These are phyloP conservation scores for Melaleuca quinquenervia DNA, from an alignment of 345 rosid genomes.

Conservation along the genomic window DNA sequence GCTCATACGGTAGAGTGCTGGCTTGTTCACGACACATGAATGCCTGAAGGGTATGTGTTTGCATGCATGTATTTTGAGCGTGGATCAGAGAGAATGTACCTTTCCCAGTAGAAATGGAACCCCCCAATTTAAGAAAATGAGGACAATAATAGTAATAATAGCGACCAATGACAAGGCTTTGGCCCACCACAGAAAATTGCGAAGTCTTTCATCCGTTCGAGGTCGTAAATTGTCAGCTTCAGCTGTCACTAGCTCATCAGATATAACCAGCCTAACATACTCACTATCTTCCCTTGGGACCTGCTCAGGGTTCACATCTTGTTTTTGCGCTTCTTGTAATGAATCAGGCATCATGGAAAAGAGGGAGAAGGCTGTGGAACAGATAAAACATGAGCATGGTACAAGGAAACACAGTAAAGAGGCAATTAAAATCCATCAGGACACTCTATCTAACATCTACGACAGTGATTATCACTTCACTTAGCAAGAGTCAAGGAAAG, in stretches of 20 bases:
- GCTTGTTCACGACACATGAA: not conserved
- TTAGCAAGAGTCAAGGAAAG: not conserved
- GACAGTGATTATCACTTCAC: not conserved
- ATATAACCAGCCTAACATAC: conserved; percentile 58
- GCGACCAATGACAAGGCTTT: conserved; percentile 27
- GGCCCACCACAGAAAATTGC: conserved; percentile 50
- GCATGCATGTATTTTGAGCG: not conserved
- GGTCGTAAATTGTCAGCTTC: conserved; percentile 19
- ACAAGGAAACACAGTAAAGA: not conserved
- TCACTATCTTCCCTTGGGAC: conserved; percentile 49
- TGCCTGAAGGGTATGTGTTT: not conserved
- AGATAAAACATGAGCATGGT: not conserved
- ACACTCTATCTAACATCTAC: not conserved
- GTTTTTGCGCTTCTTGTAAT: not conserved
- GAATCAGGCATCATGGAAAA: not conserved
- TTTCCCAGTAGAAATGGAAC: conserved; percentile 65
- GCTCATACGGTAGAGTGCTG: not conserved
- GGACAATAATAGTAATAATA: conserved; percentile 12
- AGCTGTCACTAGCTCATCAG: conserved; percentile 23
- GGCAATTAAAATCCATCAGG: not conserved
- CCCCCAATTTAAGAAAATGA: conserved; percentile 72
- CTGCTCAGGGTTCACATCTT: not conserved
- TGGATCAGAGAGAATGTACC: conserved; percentile 16
- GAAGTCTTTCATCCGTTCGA: conserved; percentile 9
- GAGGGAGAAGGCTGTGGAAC: not conserved